Conservation (phyloP, 2,329 filamentous ascomycete genomes). For the Hypoxylon sp. region DNA sequence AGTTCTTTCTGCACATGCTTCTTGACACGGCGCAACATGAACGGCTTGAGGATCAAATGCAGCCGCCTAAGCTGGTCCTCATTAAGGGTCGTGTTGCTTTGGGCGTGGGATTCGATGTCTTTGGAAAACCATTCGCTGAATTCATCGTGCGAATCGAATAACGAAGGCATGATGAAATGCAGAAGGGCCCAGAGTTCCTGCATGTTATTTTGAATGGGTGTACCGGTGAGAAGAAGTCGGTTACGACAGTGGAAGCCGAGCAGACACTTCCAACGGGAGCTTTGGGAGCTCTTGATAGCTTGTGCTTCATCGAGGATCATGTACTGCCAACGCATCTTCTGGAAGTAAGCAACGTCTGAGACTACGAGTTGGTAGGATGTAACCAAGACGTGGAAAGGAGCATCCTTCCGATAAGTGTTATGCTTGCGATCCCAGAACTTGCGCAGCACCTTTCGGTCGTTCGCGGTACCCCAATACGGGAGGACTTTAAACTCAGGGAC, state of each 20-base stretch:
- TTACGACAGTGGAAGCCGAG: slow-evolving; percentile 96
- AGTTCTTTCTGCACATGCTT: slow-evolving; percentile 99
- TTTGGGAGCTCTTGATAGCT: slow-evolving; percentile 97
- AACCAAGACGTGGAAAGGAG: slow-evolving; percentile 93
- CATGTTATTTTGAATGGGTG: slow-evolving; percentile 99
- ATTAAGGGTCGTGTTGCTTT: slow-evolving; percentile 99
- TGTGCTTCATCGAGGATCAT: slow-evolving; percentile 99
- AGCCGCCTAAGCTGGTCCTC: slow-evolving; percentile 96
- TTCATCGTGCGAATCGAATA: slow-evolving; percentile 94
- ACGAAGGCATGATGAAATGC: slow-evolving; percentile 99
- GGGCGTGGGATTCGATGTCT: slow-evolving; percentile 97
- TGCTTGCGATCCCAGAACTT: slow-evolving; percentile 99
- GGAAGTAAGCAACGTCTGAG: slow-evolving; percentile 95
- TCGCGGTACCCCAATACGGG: slow-evolving; percentile 96
- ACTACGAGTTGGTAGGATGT: slow-evolving; percentile 98
- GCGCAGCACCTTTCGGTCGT: slow-evolving; percentile 92
- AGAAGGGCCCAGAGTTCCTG: slow-evolving; percentile 97
- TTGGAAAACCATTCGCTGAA: slow-evolving; percentile 96
- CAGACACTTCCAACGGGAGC: slow-evolving; percentile 96
- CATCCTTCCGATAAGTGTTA: slow-evolving; percentile 92
- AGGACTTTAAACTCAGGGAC: slow-evolving; percentile 95
- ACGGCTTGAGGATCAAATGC: slow-evolving; percentile 99
- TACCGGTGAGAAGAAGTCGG: slow-evolving; percentile 91
- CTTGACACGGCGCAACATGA: slow-evolving; percentile 99
- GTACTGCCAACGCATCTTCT: slow-evolving; percentile 99